Percentiles rank a stretch among this genome's conserved stretches.
phyloP scores from a whole-genome alignment of 495 filamentous ascomycete species.

The Acidiella bohemica region DNA sequence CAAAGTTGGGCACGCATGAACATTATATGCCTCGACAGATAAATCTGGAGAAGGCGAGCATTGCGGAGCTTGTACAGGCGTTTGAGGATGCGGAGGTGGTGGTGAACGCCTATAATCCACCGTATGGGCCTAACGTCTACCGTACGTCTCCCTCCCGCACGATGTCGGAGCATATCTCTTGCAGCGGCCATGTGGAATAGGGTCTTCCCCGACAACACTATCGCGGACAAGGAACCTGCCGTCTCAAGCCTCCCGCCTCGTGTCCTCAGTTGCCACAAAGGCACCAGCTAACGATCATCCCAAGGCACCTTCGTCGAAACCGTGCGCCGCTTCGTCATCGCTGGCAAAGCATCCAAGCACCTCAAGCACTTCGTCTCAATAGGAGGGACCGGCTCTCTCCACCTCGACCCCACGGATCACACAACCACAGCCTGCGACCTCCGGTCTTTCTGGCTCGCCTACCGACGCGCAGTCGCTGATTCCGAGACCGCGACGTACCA shows the following conservation, averaged over 20 bases:
- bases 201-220: too few relatives aligned
- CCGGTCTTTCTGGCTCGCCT: slow-evolving; percentile 21
- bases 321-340: slow-evolving; percentile 21
- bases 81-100: slow-evolving; percentile 23
- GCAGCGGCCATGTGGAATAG: too few relatives aligned
- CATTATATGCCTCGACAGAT: slow-evolving; percentile 16
- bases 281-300: too few relatives aligned
- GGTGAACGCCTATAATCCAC: slow-evolving; percentile 23
- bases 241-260: too few relatives aligned
- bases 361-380: slow-evolving; percentile 23
- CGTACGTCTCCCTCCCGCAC: slow-evolving; percentile 18
- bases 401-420: slow-evolving; percentile 10
- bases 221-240: too few relatives aligned
- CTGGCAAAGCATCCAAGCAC: slow-evolving; percentile 20
- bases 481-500: slow-evolving; percentile 23
- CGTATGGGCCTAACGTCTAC: slow-evolving; percentile 13
- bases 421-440: slow-evolving; percentile 17
- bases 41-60: slow-evolving; percentile 10
- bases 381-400: slow-evolving; percentile 22
- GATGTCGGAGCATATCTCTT: too few relatives aligned
- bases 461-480: slow-evolving; percentile 23
- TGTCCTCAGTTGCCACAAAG: too few relatives aligned
- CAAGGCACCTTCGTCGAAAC: slow-evolving; percentile 23
- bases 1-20: slow-evolving; percentile 21
- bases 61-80: slow-evolving; percentile 12